Evolutionary conservation across 148 eudicot species (phyloP), one percentile per base, ranked within the genome.

Genomic region (Rheum nobile): DNA sequence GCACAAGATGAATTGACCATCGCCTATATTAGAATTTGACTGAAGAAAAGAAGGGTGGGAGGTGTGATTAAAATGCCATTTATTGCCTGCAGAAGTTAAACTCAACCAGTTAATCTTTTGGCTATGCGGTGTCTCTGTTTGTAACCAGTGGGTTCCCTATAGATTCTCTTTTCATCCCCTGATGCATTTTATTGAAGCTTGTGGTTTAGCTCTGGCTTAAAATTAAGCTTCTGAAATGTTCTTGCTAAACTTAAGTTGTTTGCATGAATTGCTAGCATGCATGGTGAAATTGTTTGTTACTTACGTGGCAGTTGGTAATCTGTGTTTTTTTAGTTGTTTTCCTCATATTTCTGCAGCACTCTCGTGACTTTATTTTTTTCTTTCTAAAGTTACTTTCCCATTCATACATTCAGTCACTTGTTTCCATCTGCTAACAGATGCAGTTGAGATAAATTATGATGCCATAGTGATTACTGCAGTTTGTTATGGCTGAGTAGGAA

Each of bases 401-500:
- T 4, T 48, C 22, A 12, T 19, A 35, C 72, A 39, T 9, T 29
- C 28, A 2, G 16, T 19, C 44, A 35, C 44, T 29, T 68, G 0
- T 21, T 29, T 35, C 11, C 6, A 6, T 68, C 34, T n/a, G 4
- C 54, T 11, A 59, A 13, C 4, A 10, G 0, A 11, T 28, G 29
- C 16, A 22, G 32, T 43, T 44, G n/a, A 71, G 31, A 43, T 28
- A n/a, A 14, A 22, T 57, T 74, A 32, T 59, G 50, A 3, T 37
- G 32, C 7, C 61, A 55, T 43, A 41, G 28, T 28, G 59, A 1
- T 70, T 44, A 35, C 32, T 85, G 84, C 89, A 88, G 93, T 80
- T 81, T 84, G 79, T 78, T 77, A 86, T 86, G 88, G 77, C 74
- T 72, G 75, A 65, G 39, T 75, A 76, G 78, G 77, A 72, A 26